A percentile compares a stretch with the other conserved stretches of the same genome.
Evolutionary conservation across 768 basidiomycete species (phyloP).

Genomic region (Macrolepiota fuliginosa): DNA sequence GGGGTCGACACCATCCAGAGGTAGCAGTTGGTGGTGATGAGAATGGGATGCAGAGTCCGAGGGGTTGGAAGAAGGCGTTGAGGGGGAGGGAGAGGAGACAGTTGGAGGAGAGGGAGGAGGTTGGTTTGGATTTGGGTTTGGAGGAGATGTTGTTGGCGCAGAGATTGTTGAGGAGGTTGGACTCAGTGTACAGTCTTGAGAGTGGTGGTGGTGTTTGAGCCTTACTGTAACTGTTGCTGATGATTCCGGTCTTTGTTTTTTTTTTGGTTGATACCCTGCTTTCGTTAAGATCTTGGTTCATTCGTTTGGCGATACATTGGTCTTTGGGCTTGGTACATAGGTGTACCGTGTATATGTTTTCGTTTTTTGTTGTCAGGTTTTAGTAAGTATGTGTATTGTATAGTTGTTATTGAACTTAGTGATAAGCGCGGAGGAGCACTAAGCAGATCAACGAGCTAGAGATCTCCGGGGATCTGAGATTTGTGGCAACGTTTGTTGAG

Average conservation of each 20-base stretch:
- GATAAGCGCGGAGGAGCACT: no score
- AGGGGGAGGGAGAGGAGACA: not conserved
- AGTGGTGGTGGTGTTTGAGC: not conserved
- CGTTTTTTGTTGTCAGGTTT: no score
- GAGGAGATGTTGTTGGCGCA: slow-evolving; percentile 35
- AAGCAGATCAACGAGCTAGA: no score
- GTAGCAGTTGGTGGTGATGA: not conserved
- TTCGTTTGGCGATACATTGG: not conserved
- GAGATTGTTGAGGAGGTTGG: slow-evolving; percentile 27
- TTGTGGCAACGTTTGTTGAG: no score
- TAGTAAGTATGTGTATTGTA: no score
- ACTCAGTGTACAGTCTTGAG: slow-evolving; percentile 13
- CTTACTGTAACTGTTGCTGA: not conserved
- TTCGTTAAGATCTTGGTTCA: not conserved
- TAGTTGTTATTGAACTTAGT: no score
- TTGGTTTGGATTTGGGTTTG: slow-evolving; percentile 25
- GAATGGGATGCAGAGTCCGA: not conserved
- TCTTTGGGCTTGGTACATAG: no score
- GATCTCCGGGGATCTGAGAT: no score
- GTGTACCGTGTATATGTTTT: no score
- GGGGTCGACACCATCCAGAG: not conserved
- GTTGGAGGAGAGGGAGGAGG: slow-evolving; percentile 17
- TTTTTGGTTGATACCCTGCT: not conserved
- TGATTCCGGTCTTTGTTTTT: not conserved
- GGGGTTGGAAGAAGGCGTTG: not conserved